Percentiles rank a stretch among this genome's conserved stretches.
phyloP scores from a whole-genome alignment of 2,329 filamentous ascomycete species.

The Talaromyces sp. region DNA sequence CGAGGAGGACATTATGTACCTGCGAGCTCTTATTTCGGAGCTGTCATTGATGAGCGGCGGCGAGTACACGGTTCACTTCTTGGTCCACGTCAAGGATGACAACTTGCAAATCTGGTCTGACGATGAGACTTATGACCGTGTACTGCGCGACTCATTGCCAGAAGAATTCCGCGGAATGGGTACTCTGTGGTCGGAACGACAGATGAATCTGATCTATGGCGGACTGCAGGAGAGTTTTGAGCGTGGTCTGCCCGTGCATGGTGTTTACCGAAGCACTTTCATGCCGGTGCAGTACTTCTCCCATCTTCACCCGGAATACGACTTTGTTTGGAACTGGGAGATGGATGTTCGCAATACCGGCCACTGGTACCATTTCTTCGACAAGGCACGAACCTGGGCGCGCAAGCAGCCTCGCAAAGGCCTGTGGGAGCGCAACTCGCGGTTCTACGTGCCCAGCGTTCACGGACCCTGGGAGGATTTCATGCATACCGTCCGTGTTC shows the following conservation, averaged over 20 bases:
- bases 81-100: constrained; percentile 78
- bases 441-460: constrained; percentile 71
- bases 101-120: constrained; percentile 78
- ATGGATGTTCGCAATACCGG: constrained; percentile 75
- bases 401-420: constrained; percentile 70
- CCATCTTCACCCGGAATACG: constrained; percentile 71
- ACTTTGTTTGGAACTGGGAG: constrained; percentile 85
- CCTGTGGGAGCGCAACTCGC: constrained; percentile 72
- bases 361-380: constrained; percentile 75
- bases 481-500: constrained; percentile 68
- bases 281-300: constrained; percentile 96
- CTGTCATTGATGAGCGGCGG: constrained; percentile 71
- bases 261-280: constrained; percentile 84
- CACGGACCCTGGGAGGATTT: constrained; percentile 80
- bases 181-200: constrained; percentile 87
- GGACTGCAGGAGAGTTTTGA: constrained; percentile 74
- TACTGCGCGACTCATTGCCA: constrained; percentile 66
- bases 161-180: constrained; percentile 83
- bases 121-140: constrained; percentile 63
- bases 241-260: constrained; percentile 72
- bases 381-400: constrained; percentile 65
- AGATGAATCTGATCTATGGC: constrained; percentile 88
- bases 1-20: constrained; percentile 69
- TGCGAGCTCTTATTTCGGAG: constrained; percentile 76
- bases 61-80: constrained; percentile 77